Conservation (phyloP, 352 stramenopile genomes). For the Phytophthora tubulina region DNA sequence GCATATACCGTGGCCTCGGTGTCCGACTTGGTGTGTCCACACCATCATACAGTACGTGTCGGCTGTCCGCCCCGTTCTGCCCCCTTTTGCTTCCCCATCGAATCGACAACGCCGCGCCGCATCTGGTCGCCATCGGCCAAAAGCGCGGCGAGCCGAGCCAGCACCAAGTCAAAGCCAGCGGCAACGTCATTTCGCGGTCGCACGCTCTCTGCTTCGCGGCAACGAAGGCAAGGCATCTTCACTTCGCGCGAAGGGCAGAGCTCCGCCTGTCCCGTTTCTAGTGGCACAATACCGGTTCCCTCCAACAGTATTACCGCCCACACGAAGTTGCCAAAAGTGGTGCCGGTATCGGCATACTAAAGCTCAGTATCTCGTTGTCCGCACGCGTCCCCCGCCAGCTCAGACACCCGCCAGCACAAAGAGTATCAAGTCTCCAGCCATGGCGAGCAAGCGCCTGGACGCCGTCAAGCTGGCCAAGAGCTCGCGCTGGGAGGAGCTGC, state of each 20-base stretch:
- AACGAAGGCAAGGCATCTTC: background rate
- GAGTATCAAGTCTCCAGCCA: slow-evolving; percentile 28
- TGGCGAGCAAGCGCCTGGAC: slow-evolving; percentile 74
- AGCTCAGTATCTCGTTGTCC: slow-evolving; percentile 25
- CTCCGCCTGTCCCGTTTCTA: slow-evolving; percentile 22
- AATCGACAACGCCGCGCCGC: background rate
- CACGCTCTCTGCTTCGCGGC: slow-evolving; percentile 17
- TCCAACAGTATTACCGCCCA: background rate
- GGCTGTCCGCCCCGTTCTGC: background rate
- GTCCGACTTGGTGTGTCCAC: slow-evolving; percentile 2
- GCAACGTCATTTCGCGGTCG: background rate
- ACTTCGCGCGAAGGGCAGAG: slow-evolving; percentile 10
- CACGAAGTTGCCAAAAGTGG: background rate
- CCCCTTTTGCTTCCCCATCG: background rate
- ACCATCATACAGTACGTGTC: background rate
- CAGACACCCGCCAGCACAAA: slow-evolving; percentile 1
- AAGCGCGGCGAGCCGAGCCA: slow-evolving; percentile 6
- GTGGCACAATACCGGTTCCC: slow-evolving; percentile 6
- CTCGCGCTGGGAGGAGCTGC: slow-evolving; percentile 84
- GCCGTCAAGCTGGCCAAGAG: slow-evolving; percentile 87
- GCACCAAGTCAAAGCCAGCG: background rate
- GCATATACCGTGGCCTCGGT: background rate
- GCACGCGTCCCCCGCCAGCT: slow-evolving; percentile 11
- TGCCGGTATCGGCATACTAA: slow-evolving; percentile 5
- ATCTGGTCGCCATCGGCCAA: slow-evolving; percentile 29